Conservation (phyloP, 2,329 filamentous ascomycete genomes). For the Pestalotiopsis sp. region DNA sequence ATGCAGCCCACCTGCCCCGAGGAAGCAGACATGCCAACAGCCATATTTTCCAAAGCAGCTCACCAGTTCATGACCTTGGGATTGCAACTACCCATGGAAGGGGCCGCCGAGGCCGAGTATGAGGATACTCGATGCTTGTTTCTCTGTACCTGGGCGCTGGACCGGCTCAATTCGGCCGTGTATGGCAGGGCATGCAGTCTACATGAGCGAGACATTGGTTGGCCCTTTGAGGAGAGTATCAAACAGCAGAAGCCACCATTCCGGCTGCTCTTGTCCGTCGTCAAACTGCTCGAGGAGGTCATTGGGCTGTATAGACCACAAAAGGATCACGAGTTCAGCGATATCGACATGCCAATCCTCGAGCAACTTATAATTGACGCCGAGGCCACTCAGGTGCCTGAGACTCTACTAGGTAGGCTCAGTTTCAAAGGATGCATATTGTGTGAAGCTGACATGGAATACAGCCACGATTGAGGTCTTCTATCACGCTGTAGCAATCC, state of each 20-base stretch:
- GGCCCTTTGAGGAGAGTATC: constrained; percentile 54
- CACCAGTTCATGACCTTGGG: constrained; percentile 61
- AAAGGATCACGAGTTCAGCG: constrained; percentile 46
- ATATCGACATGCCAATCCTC: constrained; percentile 58
- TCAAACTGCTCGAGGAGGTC: constrained; percentile 59
- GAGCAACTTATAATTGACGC: constrained; percentile 60
- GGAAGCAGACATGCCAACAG: constrained; percentile 57
- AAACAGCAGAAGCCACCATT: constrained; percentile 56
- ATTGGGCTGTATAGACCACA: constrained; percentile 63
- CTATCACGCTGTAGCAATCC: constrained; percentile 65
- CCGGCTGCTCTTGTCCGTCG: constrained; percentile 56
- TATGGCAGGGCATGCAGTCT: constrained; percentile 62
- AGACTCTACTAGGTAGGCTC: constrained; percentile 50
- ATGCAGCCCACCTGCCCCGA: constrained; percentile 56
- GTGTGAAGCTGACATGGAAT: constrained; percentile 21
- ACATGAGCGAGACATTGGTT: constrained; percentile 62
- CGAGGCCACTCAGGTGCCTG: constrained; percentile 51
- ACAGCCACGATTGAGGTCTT: constrained; percentile 63
- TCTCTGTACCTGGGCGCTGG: constrained; percentile 63
- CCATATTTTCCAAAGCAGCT: constrained; percentile 55
- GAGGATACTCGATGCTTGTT: constrained; percentile 50
- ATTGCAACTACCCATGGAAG: constrained; percentile 49
- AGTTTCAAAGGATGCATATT: background rate
- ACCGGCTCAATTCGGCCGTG: constrained; percentile 61
- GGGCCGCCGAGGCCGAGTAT: constrained; percentile 33